These are phyloP conservation scores for Aspergillus neoniger DNA, from an alignment of 2,329 filamentous ascomycete species.

Conservation along the genomic window DNA sequence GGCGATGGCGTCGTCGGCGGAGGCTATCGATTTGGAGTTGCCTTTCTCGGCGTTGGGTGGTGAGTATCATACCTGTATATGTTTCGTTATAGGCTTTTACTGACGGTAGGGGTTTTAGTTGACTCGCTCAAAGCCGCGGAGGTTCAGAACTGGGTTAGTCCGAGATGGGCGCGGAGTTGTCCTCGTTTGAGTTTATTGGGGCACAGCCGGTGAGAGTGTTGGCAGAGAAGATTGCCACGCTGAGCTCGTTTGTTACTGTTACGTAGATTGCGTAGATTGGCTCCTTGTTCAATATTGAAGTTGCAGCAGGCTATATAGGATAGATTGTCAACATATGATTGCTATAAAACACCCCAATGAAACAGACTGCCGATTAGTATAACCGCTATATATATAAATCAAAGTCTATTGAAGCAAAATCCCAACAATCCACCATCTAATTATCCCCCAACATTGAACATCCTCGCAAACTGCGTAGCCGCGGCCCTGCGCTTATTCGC, in stretches of 20 bases:
- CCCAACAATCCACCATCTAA: not conserved
- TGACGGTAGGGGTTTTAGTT: conserved; percentile 7
- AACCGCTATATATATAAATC: too few species aligned
- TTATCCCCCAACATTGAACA: not conserved
- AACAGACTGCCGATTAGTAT: too few species aligned
- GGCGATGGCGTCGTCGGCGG: conserved; percentile 25
- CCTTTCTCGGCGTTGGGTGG: conserved; percentile 25
- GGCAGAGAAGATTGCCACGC: conserved; percentile 22
- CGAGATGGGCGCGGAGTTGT: conserved; percentile 23
- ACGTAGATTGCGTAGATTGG: not conserved
- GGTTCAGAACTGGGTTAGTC: conserved; percentile 26
- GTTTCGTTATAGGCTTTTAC: too few species aligned
- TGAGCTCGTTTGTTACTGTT: conserved; percentile 19
- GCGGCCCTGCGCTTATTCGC: conserved; percentile 30
- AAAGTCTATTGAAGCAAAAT: too few species aligned
- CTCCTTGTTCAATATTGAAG: too few species aligned
- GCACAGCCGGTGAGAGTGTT: conserved; percentile 23
- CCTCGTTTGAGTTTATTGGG: conserved; percentile 27
- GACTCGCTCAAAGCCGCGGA: conserved; percentile 26
- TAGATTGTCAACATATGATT: too few species aligned
- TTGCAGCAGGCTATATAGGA: too few species aligned
- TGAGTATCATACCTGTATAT: not conserved
- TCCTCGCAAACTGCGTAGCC: conserved; percentile 17
- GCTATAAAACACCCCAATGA: too few species aligned
- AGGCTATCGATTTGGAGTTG: conserved; percentile 24